A percentile compares a stretch with the other conserved stretches of the same genome.
These are phyloP conservation scores for Circinella minor DNA, from an alignment of 371 early-diverging fungal species.

Conservation along the genomic window DNA sequence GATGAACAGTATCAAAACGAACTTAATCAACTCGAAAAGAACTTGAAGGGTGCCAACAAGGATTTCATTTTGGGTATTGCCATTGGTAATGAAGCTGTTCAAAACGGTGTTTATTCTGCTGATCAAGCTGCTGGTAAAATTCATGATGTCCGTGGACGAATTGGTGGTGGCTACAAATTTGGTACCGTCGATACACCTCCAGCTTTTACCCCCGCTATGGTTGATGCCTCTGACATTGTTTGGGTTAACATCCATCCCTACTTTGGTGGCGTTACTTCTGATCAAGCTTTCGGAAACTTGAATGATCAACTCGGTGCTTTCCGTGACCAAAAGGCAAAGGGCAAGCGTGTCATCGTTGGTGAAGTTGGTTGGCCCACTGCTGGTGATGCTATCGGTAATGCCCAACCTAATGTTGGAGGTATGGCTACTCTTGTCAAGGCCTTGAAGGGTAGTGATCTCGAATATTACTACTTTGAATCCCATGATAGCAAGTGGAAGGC, in stretches of 20 bases:
- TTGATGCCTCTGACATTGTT: conserved; percentile 48
- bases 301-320: conserved; percentile 44
- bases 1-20: conserved; percentile 29
- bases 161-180: conserved; percentile 38
- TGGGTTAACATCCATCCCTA: conserved; percentile 64
- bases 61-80: conserved; percentile 34
- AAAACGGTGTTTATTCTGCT: conserved; percentile 22
- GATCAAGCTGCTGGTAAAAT: conserved; percentile 32
- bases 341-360: conserved; percentile 57
- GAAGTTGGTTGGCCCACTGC: conserved; percentile 74
- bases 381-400: conserved; percentile 51
- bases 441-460: conserved; percentile 32
- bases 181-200: conserved; percentile 55
- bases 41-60: conserved; percentile 17
- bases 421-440: conserved; percentile 48
- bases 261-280: conserved; percentile 44
- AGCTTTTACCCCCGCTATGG: conserved; percentile 33
- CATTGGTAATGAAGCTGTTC: conserved; percentile 50
- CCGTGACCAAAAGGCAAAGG: conserved; percentile 34
- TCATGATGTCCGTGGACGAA: conserved; percentile 46
- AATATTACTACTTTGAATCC: conserved; percentile 67
- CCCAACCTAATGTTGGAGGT: conserved; percentile 52
- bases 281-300: conserved; percentile 35
- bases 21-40: conserved; percentile 25
- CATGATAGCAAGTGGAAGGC: conserved; percentile 67